Percentiles rank a stretch among this genome's conserved stretches.
phyloP scores from a whole-genome alignment of 768 basidiomycete genomes.

The Auricularia cornea region DNA sequence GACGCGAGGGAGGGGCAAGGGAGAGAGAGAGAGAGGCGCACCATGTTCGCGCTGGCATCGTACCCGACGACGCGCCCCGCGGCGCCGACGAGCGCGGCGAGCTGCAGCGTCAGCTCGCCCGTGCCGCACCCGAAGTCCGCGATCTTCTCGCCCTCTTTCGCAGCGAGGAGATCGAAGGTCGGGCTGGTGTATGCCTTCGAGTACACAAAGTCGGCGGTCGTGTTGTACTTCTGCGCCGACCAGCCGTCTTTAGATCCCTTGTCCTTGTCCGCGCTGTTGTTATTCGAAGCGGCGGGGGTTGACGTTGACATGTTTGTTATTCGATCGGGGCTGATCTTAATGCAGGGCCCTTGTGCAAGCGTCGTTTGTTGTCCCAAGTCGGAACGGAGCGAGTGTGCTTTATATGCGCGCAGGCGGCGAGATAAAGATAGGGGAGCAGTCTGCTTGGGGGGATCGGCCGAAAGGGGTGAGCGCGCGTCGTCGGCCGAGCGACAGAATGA shows the following conservation, averaged over 20 bases:
- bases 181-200: slow-evolving; percentile 36
- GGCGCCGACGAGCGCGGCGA: slow-evolving; percentile 43
- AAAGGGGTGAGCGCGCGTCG: no score
- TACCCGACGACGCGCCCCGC: slow-evolving; percentile 54
- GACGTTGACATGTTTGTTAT: no score
- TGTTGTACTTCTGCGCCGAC: slow-evolving; percentile 54
- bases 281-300: no score
- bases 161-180: slow-evolving; percentile 52
- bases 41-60: slow-evolving; percentile 69
- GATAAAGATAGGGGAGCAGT: no score
- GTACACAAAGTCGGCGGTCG: slow-evolving; percentile 65
- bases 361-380: no score
- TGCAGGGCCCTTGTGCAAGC: no score
- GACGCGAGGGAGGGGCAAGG: background rate
- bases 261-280: background rate
- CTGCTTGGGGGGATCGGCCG: no score
- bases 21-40: slow-evolving; percentile 23
- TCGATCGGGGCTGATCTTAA: no score
- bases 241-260: slow-evolving; percentile 31
- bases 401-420: no score
- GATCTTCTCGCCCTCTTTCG: slow-evolving; percentile 58
- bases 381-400: no score
- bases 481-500: no score
- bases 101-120: slow-evolving; percentile 59
- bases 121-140: slow-evolving; percentile 79